phyloP scores from a whole-genome alignment of 2,329 filamentous ascomycete genomes.

The Ascocoryne sarcoides region DNA sequence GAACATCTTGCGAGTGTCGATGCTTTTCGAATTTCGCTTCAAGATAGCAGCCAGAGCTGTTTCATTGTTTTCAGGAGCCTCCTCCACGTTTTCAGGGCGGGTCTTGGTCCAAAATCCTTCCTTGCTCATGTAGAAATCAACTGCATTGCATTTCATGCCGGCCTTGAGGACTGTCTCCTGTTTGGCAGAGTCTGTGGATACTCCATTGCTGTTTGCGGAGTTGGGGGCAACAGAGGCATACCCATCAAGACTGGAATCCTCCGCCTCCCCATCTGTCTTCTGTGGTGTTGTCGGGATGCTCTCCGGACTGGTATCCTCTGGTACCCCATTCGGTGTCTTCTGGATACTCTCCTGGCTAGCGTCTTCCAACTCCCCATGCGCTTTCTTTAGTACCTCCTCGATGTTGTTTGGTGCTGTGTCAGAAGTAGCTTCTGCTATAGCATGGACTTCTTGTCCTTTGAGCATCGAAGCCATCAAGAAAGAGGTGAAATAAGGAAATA shows the following conservation, averaged over 20 bases:
- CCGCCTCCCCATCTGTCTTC: not conserved
- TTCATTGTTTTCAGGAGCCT: conserved; percentile 51
- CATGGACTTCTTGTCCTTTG: too few species aligned
- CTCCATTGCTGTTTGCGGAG: not conserved
- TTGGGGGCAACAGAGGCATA: not conserved
- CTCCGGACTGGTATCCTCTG: too few species aligned
- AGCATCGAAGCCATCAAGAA: too few species aligned
- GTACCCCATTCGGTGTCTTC: too few species aligned
- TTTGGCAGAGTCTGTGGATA: not conserved
- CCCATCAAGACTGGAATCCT: not conserved
- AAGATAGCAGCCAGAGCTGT: conserved; percentile 54
- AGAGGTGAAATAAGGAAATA: too few species aligned
- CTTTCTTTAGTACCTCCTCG: too few species aligned
- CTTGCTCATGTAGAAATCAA: conserved; percentile 39
- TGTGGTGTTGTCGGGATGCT: not conserved
- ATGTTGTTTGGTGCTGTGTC: too few species aligned
- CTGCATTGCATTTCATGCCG: conserved; percentile 32
- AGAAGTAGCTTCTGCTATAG: too few species aligned
- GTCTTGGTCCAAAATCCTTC: conserved; percentile 48
- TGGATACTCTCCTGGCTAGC: too few species aligned
- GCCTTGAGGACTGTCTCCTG: conserved; percentile 3
- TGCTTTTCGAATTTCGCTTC: conserved; percentile 48
- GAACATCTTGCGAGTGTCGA: conserved; percentile 51
- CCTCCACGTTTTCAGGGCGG: conserved; percentile 43
- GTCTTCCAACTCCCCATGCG: too few species aligned